These are phyloP conservation scores for Biscogniauxia mediterranea DNA, from an alignment of 2,329 filamentous ascomycete genomes.

Conservation along the genomic window DNA sequence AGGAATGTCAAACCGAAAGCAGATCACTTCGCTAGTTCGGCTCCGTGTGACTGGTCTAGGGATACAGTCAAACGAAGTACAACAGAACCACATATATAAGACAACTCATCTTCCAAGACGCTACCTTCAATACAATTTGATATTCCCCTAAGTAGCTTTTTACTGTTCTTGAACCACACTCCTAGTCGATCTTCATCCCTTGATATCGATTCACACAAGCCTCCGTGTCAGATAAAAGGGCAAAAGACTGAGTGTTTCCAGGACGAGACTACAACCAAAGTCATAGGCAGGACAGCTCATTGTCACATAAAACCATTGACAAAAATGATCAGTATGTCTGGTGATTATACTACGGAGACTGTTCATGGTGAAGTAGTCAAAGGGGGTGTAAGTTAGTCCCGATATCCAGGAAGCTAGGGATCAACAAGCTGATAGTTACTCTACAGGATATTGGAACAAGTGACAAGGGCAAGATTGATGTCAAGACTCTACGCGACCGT, in stretches of 20 bases:
- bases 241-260: too few relatives aligned
- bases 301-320: not conserved
- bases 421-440: not conserved
- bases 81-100: too few relatives aligned
- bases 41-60: not conserved
- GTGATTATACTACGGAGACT: slow-evolving; percentile 14
- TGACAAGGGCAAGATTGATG: slow-evolving; percentile 30
- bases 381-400: slow-evolving; percentile 5
- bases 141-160: too few relatives aligned
- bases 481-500: slow-evolving; percentile 44
- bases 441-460: slow-evolving; percentile 11
- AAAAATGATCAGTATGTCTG: not conserved
- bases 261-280: not conserved
- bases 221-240: too few relatives aligned
- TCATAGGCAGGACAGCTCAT: not conserved
- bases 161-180: too few relatives aligned
- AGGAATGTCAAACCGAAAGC: not conserved
- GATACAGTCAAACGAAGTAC: not conserved
- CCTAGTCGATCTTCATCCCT: too few relatives aligned
- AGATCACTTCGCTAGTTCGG: not conserved
- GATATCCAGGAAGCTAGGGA: not conserved
- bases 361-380: slow-evolving; percentile 14
- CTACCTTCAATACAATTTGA: too few relatives aligned
- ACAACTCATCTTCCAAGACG: too few relatives aligned
- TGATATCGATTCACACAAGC: too few relatives aligned